Base-by-base conservation (phyloP, 2,329 filamentous ascomycete genomes). In the Erysiphe neolycopersici region DNA sequence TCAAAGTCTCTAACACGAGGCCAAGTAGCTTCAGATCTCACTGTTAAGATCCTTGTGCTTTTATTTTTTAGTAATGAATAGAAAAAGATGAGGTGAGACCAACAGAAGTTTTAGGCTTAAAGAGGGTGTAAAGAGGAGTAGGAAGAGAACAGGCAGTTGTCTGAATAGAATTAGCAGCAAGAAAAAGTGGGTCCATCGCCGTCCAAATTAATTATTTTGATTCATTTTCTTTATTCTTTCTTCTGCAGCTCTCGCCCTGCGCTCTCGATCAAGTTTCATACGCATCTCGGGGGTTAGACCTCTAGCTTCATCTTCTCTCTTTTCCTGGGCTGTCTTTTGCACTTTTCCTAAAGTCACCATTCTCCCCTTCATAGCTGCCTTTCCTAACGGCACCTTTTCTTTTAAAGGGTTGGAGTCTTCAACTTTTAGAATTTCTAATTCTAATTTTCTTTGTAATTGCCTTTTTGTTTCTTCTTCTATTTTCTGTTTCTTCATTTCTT, bases 261-360 rank as follows among this genome's bases (percentile, higher is more conserved):
- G 67, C 61, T 98, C 89, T 51, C 89, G 67, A 59, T 95, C 89
- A 44, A 95, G 60, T 56, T 71, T 73, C 69, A 76, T 71, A 57
- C 75, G 72, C 71, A 89, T 85, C 61, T 95, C 87, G 0, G 82
- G 76, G 37, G 81, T 91, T 62, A 95, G 65, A 0, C 87, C 85
- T 49, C 82, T 72, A 41, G 70, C 69, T 59, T 94, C 84, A 55
- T 91, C 83, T 55, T 87, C 79, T 49, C 84, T 69, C 55, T 70
- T 73, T 58, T 94, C 82, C 52, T 84, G 73, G 0, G 77, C 77
- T 16, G 79, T 79, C 65, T 84, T 85, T 49, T 69, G 67, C 26
- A 71, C 60, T 1, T 68, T 68, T n/a, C 76, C 65, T 33, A 70
- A 59, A 45, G 9, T 65, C 61, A 22, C 64, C 54, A 48, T 65